phyloP scores from a whole-genome alignment of 495 filamentous ascomycete genomes.

The Penicillium nucicola region DNA sequence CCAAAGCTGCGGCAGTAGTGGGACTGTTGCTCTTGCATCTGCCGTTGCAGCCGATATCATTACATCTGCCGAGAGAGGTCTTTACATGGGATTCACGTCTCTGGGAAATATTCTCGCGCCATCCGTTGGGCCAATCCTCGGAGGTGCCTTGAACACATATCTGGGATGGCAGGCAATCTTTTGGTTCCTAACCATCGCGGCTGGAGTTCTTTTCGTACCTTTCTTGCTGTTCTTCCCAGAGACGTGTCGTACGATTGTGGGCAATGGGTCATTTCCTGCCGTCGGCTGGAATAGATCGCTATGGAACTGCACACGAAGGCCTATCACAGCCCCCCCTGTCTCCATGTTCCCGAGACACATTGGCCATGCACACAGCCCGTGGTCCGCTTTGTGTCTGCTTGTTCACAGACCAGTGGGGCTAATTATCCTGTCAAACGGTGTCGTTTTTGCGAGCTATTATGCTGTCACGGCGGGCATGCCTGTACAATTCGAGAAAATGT shows the following conservation, averaged over 20 bases:
- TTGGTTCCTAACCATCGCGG: constrained; percentile 66
- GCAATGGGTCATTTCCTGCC: constrained; percentile 32
- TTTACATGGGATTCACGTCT: constrained; percentile 42
- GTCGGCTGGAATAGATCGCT: constrained; percentile 20
- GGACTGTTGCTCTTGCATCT: constrained; percentile 43
- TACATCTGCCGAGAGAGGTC: constrained; percentile 44
- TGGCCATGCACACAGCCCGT: constrained; percentile 22
- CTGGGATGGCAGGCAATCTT: constrained; percentile 72
- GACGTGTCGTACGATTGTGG: constrained; percentile 41
- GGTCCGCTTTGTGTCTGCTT: constrained; percentile 42
- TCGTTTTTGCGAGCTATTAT: constrained; percentile 37
- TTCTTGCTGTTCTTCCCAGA: constrained; percentile 40
- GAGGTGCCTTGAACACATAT: constrained; percentile 59
- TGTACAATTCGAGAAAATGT: constrained; percentile 20
- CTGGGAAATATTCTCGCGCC: constrained; percentile 34
- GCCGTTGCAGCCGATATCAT: constrained; percentile 46
- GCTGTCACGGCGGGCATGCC: constrained; percentile 34
- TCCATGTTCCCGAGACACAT: constrained; percentile 30
- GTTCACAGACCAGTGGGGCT: constrained; percentile 54
- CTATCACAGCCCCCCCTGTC: constrained; percentile 47
- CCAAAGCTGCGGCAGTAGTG: constrained; percentile 49
- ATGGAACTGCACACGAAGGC: constrained; percentile 29
- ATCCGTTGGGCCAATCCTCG: constrained; percentile 57
- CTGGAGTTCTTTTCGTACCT: constrained; percentile 32
- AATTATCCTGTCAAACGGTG: constrained; percentile 43